phyloP scores from a whole-genome alignment of 768 basidiomycete genomes.

The Termitomyces sp. region DNA sequence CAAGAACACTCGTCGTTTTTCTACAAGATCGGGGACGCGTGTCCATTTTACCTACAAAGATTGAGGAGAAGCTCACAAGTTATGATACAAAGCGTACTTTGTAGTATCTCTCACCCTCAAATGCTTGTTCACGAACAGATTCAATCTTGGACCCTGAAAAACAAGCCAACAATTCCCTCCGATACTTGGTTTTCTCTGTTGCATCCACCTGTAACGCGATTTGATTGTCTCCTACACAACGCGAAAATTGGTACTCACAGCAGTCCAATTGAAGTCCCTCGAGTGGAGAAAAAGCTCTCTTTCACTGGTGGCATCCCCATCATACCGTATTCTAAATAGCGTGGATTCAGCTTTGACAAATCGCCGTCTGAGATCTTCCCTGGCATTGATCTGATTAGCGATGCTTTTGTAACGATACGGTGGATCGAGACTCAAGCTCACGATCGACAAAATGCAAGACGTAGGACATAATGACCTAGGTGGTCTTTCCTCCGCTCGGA shows the following conservation, averaged over 20 bases:
- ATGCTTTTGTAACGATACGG: background rate
- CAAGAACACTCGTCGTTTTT: constrained; percentile 72
- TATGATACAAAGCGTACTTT: constrained; percentile 45
- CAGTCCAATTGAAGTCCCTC: constrained; percentile 59
- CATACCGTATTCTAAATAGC: constrained; percentile 80
- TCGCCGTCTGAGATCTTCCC: constrained; percentile 83
- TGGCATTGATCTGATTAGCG: constrained; percentile 22
- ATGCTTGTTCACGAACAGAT: constrained; percentile 23
- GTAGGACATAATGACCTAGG: constrained; percentile 87
- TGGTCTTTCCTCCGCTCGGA: constrained; percentile 77
- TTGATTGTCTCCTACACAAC: background rate
- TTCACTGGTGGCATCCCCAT: constrained; percentile 53
- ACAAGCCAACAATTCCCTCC: constrained; percentile 42
- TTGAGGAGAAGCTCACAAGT: background rate
- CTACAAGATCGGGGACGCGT: constrained; percentile 88
- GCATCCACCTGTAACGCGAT: constrained; percentile 37
- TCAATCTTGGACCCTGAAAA: constrained; percentile 34
- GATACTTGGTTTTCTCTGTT: constrained; percentile 47
- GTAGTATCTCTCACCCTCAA: constrained; percentile 59
- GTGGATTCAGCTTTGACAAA: constrained; percentile 88
- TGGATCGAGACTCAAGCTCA: constrained; percentile 36
- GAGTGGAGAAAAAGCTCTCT: constrained; percentile 59
- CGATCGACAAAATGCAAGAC: constrained; percentile 96
- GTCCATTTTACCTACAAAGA: constrained; percentile 85
- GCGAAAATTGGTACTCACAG: constrained; percentile 31